A percentile compares a stretch with the other conserved stretches of the same genome.
These are phyloP conservation scores for Macaranga tanarius DNA, from an alignment of 441 rosid species.

Conservation along the genomic window DNA sequence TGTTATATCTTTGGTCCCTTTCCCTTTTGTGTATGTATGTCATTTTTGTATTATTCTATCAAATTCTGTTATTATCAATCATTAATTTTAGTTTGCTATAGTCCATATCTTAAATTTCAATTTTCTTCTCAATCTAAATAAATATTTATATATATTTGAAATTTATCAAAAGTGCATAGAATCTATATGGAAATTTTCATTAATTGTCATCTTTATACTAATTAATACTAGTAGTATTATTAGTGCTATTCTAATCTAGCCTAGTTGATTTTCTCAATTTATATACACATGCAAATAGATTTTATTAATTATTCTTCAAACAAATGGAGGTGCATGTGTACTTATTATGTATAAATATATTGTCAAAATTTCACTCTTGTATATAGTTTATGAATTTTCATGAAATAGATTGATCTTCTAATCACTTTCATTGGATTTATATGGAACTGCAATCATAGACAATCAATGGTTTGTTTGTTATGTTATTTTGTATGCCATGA, in stretches of 20 bases:
- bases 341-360: background rate
- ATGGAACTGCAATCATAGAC: background rate
- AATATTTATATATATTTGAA: too few relatives aligned
- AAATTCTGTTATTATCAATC: background rate
- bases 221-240: too few relatives aligned
- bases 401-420: background rate
- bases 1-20: conserved; percentile 22
- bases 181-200: too few relatives aligned
- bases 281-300: too few relatives aligned
- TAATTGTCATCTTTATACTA: too few relatives aligned
- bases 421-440: background rate
- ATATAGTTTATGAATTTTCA: background rate
- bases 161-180: too few relatives aligned
- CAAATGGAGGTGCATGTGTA: background rate
- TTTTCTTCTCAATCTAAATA: background rate
- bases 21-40: background rate
- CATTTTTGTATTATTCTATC: background rate
- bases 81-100: background rate
- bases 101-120: background rate
- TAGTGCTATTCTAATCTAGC: too few relatives aligned
- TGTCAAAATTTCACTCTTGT: background rate
- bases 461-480: background rate
- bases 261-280: too few relatives aligned
- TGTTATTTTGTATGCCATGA: background rate
- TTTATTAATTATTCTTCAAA: background rate